Evolutionary conservation across 2,329 filamentous ascomycete species (phyloP).

Genomic region (Paracoccidioides lutzii): DNA sequence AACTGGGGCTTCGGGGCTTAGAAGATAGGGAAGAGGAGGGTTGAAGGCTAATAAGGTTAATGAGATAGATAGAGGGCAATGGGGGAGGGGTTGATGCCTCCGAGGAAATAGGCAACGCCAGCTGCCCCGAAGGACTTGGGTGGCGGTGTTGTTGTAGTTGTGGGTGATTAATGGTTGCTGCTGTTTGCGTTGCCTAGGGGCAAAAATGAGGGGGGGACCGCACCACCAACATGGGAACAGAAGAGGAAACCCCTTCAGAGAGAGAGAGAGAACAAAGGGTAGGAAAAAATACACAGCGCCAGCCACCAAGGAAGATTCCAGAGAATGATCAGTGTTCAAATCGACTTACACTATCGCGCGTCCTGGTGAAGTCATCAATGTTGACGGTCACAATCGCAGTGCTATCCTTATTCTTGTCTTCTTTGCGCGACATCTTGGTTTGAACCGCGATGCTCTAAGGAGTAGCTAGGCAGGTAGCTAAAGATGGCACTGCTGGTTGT

Average conservation of each 20-base stretch:
- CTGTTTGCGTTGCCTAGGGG: background rate
- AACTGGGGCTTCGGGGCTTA: background rate
- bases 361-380: conserved; percentile 63
- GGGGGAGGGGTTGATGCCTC: background rate
- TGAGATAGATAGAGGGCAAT: background rate
- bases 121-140: no score
- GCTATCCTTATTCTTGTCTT: conserved; percentile 22
- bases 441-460: no score
- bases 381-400: conserved; percentile 34
- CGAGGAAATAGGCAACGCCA: background rate
- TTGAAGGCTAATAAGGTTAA: background rate
- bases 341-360: conserved; percentile 64
- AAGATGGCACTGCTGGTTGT: background rate
- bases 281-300: background rate
- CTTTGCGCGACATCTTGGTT: conserved; percentile 30
- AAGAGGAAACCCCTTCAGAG: no score
- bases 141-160: no score
- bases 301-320: background rate
- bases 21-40: background rate
- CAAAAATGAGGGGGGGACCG: background rate
- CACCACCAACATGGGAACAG: no score
- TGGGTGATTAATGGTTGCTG: background rate
- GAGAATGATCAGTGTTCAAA: background rate
- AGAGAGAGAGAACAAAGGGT: background rate
- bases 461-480: background rate